phyloP scores from a whole-genome alignment of 2,329 filamentous ascomycete genomes.

The Trichoderma lentiforme region DNA sequence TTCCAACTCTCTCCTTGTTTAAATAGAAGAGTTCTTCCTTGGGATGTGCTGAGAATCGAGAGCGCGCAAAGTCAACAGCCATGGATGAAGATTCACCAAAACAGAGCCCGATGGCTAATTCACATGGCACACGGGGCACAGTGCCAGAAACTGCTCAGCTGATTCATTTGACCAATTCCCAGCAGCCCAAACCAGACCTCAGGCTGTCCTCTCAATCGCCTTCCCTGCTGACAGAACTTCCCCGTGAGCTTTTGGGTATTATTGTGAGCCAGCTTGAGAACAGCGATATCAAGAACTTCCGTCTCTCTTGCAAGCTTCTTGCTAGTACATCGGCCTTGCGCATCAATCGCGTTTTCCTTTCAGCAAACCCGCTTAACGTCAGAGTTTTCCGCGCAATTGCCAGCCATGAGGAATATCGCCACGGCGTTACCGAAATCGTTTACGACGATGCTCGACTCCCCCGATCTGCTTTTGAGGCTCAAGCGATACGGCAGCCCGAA shows the following conservation, averaged over 20 bases:
- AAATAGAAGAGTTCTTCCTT: too few species aligned
- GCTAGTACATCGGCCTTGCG: neutral
- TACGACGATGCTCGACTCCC: slow-evolving; percentile 22
- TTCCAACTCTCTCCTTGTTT: neutral
- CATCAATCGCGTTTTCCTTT: slow-evolving; percentile 23
- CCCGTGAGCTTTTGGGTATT: neutral
- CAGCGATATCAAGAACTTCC: neutral
- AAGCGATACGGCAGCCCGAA: neutral
- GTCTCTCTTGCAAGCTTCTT: neutral
- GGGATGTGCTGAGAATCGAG: too few species aligned
- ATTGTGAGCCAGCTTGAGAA: neutral
- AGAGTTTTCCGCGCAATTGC: slow-evolving; percentile 22
- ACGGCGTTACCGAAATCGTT: slow-evolving; percentile 19
- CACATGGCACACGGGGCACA: neutral
- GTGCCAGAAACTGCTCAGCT: neutral
- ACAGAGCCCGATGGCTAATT: neutral
- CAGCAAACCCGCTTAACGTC: slow-evolving; percentile 20
- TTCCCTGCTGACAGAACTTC: neutral
- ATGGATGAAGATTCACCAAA: neutral
- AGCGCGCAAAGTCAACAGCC: neutral
- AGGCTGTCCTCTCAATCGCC: neutral
- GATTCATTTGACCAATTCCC: neutral
- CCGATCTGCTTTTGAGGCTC: neutral
- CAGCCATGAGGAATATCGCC: slow-evolving; percentile 17
- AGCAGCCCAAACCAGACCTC: neutral